phyloP scores from a whole-genome alignment of 495 filamentous ascomycete species.

The Pyrenopolyporus hunteri region DNA sequence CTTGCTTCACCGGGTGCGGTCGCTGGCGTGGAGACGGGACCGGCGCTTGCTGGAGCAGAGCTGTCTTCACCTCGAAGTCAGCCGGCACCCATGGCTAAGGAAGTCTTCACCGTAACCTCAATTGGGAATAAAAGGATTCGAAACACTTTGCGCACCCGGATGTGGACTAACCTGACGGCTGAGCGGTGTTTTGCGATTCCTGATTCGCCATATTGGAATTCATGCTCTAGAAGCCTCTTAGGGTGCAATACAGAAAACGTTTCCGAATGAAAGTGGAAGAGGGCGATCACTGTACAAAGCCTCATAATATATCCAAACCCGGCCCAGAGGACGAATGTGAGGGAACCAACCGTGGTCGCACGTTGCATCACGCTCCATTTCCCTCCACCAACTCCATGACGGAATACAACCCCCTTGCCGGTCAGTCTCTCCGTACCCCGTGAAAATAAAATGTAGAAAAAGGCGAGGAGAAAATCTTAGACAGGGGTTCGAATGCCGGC shows the following conservation, averaged over 20 bases:
- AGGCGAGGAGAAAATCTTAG: neutral
- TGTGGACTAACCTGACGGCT: constrained; percentile 37
- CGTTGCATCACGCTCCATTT: constrained; percentile 11
- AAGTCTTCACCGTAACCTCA: constrained; percentile 7
- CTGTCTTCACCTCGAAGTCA: constrained; percentile 29
- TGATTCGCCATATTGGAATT: constrained; percentile 36
- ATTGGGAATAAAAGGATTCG: constrained; percentile 13
- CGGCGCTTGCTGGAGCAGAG: constrained; percentile 16
- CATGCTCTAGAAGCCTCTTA: constrained; percentile 7
- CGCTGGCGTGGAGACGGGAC: constrained; percentile 10
- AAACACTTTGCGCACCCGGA: constrained; percentile 27
- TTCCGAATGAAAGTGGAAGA: constrained; percentile 34
- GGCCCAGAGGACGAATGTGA: constrained; percentile 24
- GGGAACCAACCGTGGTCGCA: constrained; percentile 33
- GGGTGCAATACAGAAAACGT: constrained; percentile 37
- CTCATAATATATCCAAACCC: constrained; percentile 34
- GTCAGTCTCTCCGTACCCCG: constrained; percentile 3
- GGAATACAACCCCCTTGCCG: constrained; percentile 4
- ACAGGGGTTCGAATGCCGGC: constrained; percentile 25
- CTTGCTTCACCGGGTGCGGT: constrained; percentile 1
- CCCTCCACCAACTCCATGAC: constrained; percentile 12
- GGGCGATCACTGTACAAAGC: constrained; percentile 33
- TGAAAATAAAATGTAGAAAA: neutral
- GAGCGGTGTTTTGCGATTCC: constrained; percentile 22
- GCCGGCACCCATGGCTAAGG: constrained; percentile 9